Evolutionary conservation across 352 stramenopile species (phyloP), one percentile per base, ranked within the genome.

Genomic region (Phytophthora cactorum): DNA sequence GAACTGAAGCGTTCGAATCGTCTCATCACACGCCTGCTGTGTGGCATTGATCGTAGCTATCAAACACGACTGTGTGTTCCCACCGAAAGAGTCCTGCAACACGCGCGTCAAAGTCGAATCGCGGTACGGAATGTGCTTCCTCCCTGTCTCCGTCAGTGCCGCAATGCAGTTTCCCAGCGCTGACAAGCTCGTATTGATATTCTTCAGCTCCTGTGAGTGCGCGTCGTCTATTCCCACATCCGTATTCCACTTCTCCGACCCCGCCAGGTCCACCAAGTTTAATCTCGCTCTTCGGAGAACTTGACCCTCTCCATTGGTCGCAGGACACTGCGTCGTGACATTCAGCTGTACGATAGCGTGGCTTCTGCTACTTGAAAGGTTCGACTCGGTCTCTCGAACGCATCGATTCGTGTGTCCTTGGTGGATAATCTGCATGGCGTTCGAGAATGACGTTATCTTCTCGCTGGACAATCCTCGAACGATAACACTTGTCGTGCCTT

Each of bases 261-360:
- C 87, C 1, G 87, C 87, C 9, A 95, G 71, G 59, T 95, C 85
- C 45, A 95, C 87, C 6, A 95, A 70, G 54, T 95, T 95, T 29
- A 93, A 63, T 38, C 84, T 72, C 5, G 84, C 88, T 11, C 65
- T 76, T 29, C 79, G 75, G 5, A 78, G 15, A n/a, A 82, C 52
- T 29, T 78, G 80, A 22, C 84, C 66, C 3, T 62, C 54, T 3
- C 80, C 78, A 38, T 74, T 77, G n/a, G 34, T 2, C 0, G 73
- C 47, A 9, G 44, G 22, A 1, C 63, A 67, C 52, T 89, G 74
- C 0, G 68, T 82, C 28, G 62, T 67, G 4, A 98, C 70, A 45
- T 95, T 80, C 14, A 98, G 59, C 45, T 97, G 96, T 0, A 98
- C 78, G 39, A 98, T 97, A 12, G 92, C 88, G 60, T 98, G 95